A percentile compares a stretch with the other conserved stretches of the same genome.
phyloP scores from a whole-genome alignment of 768 basidiomycete genomes.

The Brasilioporus rufonigricans region DNA sequence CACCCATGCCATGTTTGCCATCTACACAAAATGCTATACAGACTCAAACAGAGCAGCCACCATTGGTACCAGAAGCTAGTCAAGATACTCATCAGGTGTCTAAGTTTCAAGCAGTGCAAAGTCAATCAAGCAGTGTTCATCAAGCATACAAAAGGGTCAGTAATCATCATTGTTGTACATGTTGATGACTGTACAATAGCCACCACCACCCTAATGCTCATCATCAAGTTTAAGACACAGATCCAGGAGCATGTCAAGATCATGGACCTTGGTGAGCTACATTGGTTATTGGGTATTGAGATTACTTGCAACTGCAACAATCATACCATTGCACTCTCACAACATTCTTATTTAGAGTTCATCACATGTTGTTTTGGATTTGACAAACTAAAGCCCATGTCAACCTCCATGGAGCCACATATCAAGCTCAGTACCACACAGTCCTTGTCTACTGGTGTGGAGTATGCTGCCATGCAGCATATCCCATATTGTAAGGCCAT shows the following conservation, averaged over 20 bases:
- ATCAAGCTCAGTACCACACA: slow-evolving; percentile 18
- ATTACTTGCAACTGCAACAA: not conserved
- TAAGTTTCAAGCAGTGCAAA: not conserved
- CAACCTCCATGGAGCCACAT: not conserved
- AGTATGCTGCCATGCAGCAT: slow-evolving; percentile 22
- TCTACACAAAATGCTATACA: no score
- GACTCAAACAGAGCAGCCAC: not conserved
- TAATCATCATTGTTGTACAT: not conserved
- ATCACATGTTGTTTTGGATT: slow-evolving; percentile 32
- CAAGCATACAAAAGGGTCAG: not conserved
- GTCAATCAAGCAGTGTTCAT: not conserved
- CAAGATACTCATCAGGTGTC: not conserved
- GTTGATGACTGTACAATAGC: not conserved
- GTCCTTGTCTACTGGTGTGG: slow-evolving; percentile 20
- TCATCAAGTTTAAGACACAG: not conserved
- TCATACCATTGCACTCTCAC: not conserved
- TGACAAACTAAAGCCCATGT: not conserved
- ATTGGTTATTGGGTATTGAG: slow-evolving; percentile 10
- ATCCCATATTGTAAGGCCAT: not conserved
- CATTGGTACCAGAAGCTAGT: not conserved
- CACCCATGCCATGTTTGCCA: no score
- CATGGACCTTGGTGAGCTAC: not conserved
- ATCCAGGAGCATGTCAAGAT: not conserved
- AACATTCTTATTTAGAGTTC: slow-evolving; percentile 28
- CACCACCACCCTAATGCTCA: not conserved